phyloP scores from a whole-genome alignment of 2,329 filamentous ascomycete species.

The Eurotiales sp. region DNA sequence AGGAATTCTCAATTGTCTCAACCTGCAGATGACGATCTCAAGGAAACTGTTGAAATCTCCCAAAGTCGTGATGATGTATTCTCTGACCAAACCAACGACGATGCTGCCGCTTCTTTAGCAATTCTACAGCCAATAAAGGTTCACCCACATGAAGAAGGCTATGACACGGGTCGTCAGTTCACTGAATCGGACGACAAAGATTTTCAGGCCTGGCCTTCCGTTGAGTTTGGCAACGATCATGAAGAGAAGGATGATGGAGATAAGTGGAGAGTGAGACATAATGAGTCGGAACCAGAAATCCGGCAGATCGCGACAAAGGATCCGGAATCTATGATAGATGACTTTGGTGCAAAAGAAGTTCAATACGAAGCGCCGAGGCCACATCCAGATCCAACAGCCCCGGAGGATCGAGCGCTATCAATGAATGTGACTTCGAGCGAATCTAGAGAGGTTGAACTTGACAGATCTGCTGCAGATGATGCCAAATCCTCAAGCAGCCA shows the following conservation, averaged over 20 bases:
- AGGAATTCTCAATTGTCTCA: slow-evolving; percentile 16
- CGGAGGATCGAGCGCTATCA: background rate
- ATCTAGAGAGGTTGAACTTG: background rate
- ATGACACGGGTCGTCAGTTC: background rate
- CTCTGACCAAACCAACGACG: no score
- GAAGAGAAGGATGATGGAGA: background rate
- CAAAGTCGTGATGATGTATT: background rate
- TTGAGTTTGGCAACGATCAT: slow-evolving; percentile 7
- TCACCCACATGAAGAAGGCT: background rate
- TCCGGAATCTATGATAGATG: background rate
- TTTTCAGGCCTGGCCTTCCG: slow-evolving; percentile 7
- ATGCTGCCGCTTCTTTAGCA: no score
- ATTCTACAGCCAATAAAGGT: no score
- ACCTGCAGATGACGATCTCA: background rate
- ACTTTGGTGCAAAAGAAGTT: background rate
- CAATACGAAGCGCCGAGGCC: background rate
- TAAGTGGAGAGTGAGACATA: background rate
- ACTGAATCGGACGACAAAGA: background rate
- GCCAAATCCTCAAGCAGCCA: slow-evolving; percentile 6
- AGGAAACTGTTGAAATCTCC: background rate
- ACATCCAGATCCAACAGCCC: background rate
- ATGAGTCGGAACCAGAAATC: background rate
- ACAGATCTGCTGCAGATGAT: background rate
- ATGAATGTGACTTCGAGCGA: no score
- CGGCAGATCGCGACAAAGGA: background rate